Evolutionary conservation across 768 basidiomycete genomes (phyloP).

Genomic region (Paxillus involutus): DNA sequence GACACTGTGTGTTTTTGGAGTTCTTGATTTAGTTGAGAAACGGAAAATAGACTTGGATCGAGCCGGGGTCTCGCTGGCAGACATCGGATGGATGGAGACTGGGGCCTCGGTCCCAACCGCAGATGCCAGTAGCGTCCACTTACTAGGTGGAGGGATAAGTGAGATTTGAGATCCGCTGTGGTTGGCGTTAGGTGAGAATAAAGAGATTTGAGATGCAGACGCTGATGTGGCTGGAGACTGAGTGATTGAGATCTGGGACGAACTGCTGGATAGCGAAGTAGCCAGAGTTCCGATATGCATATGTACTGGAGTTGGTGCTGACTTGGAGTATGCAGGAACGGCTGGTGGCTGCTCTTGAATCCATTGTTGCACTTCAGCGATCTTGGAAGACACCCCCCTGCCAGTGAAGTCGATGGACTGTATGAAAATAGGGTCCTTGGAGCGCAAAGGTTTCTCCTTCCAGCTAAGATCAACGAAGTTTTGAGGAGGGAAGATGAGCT

Average conservation of each 20-base stretch:
- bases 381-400: conserved; percentile 64
- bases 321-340: conserved; percentile 61
- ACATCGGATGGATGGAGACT: not conserved
- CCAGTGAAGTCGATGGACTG: conserved; percentile 74
- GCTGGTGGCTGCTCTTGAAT: conserved; percentile 60
- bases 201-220: conserved; percentile 21
- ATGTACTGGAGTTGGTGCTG: conserved; percentile 57
- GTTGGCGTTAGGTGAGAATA: conserved; percentile 1
- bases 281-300: conserved; percentile 68
- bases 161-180: conserved; percentile 21
- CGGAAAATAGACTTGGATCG: conserved; percentile 32
- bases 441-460: conserved; percentile 73
- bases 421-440: conserved; percentile 60
- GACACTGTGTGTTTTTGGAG: conserved; percentile 12
- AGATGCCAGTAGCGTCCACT: conserved; percentile 28
- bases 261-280: conserved; percentile 60
- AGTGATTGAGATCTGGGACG: conserved; percentile 22
- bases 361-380: conserved; percentile 71
- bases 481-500: conserved; percentile 76
- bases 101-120: conserved; percentile 18
- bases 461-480: conserved; percentile 84
- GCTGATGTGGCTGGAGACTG: conserved; percentile 3
- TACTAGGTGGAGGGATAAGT: conserved; percentile 21
- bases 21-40: conserved; percentile 25
- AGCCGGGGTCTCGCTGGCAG: not conserved